These are phyloP conservation scores for Puccinellia tenuiflora DNA, from an alignment of 176 grass and related monocot species.

Conservation along the genomic window DNA sequence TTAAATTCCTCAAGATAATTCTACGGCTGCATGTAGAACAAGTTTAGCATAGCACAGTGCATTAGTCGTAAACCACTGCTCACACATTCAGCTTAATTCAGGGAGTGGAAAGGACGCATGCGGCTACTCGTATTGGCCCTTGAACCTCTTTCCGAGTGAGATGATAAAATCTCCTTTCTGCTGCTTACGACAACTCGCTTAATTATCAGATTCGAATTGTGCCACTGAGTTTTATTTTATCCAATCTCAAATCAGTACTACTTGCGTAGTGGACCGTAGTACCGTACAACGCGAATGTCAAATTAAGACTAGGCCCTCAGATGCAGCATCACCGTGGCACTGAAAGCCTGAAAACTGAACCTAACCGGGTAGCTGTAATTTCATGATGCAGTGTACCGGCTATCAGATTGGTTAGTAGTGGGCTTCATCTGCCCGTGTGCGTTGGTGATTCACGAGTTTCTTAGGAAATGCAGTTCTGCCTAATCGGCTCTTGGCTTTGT, in stretches of 20 bases:
- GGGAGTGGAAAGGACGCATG: neutral
- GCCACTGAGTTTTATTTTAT: neutral
- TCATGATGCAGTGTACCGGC: neutral
- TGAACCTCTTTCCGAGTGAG: neutral
- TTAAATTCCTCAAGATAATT: neutral
- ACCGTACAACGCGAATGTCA: neutral
- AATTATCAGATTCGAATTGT: neutral
- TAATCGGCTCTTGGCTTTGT: neutral
- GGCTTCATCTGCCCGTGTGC: neutral
- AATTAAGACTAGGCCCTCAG: neutral
- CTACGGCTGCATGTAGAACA: neutral
- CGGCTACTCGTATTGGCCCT: neutral
- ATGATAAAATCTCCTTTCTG: neutral
- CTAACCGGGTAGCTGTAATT: neutral
- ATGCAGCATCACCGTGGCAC: neutral
- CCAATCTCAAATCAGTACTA: neutral
- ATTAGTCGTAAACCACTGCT: neutral
- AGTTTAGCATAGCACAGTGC: neutral
- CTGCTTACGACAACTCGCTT: neutral
- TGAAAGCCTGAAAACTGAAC: neutral
- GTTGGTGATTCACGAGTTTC: neutral
- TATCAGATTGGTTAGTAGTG: neutral
- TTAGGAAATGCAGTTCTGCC: neutral
- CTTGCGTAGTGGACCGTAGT: neutral
- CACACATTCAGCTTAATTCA: neutral